Evolutionary conservation across 176 grass and related monocot genomes (phyloP).

Genomic region (Rhipidocladum racemiflorum): DNA sequence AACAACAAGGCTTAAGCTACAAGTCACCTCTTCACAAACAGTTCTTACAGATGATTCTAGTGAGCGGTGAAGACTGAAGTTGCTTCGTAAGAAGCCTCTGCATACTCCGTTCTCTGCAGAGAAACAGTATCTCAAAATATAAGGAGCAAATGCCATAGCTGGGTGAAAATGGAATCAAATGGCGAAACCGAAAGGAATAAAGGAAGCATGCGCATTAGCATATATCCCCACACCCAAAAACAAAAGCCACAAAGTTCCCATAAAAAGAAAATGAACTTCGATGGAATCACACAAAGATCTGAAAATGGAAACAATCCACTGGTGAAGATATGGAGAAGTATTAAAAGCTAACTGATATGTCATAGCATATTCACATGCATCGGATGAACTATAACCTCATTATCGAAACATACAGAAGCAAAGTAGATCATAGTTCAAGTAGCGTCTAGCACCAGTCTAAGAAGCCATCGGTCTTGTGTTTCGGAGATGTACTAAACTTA

Average conservation of each 20-base stretch:
- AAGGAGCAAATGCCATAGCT: background rate
- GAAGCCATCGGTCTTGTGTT: background rate
- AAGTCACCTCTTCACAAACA: background rate
- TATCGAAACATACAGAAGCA: background rate
- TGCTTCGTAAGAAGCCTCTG: background rate
- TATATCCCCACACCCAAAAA: background rate
- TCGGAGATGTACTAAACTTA: background rate
- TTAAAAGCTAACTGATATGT: too few species aligned
- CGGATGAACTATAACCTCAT: background rate
- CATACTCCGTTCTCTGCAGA: background rate
- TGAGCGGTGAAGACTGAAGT: background rate
- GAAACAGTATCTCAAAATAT: background rate
- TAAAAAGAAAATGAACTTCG: too few species aligned
- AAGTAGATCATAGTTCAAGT: background rate
- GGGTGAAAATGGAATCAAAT: background rate
- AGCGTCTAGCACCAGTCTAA: background rate
- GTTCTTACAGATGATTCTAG: background rate
- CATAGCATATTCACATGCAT: too few species aligned
- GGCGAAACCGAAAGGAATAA: background rate
- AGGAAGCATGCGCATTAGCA: background rate
- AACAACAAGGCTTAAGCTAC: background rate
- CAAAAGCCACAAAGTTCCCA: background rate
- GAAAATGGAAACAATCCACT: too few species aligned
- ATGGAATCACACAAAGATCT: too few species aligned
- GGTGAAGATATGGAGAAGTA: too few species aligned